Percentiles rank a stretch among this genome's conserved stretches.
phyloP scores from a whole-genome alignment of 352 stramenopile species.

The Phytopythium kandeliae region DNA sequence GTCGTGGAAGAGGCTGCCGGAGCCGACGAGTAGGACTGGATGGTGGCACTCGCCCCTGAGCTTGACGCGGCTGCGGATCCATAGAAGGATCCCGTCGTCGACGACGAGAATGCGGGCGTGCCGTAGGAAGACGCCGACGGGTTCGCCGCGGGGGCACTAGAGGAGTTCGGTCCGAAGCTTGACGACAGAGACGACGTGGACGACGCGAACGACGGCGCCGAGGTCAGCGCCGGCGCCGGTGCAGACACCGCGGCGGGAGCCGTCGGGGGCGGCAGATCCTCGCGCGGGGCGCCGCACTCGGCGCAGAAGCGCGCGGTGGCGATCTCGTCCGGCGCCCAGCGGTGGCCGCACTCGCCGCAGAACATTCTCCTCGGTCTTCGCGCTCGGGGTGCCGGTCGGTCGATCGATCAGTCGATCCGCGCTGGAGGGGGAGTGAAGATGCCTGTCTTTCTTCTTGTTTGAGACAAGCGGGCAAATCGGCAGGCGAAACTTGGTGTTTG shows the following conservation, averaged over 20 bases:
- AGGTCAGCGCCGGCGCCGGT: slow-evolving; percentile 3
- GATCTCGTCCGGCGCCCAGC: slow-evolving; percentile 78
- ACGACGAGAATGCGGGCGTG: slow-evolving; percentile 1
- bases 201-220: background rate
- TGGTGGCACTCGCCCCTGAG: slow-evolving; percentile 7
- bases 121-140: slow-evolving; percentile 5
- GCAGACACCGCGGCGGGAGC: background rate
- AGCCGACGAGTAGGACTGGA: slow-evolving; percentile 11
- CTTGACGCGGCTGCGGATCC: slow-evolving; percentile 10
- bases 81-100: slow-evolving; percentile 10
- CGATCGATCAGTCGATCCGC: too few species aligned
- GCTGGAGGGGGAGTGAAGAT: background rate
- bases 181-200: slow-evolving; percentile 8
- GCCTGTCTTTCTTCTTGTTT: slow-evolving; percentile 2
- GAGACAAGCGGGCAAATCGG: background rate
- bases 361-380: slow-evolving; percentile 57
- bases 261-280: slow-evolving; percentile 33
- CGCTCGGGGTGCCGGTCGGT: too few species aligned
- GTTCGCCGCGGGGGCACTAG: slow-evolving; percentile 5
- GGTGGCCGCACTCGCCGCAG: slow-evolving; percentile 76
- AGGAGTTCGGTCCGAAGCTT: background rate
- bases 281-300: slow-evolving; percentile 67
- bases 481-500: background rate
- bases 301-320: slow-evolving; percentile 75
- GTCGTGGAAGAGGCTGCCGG: background rate